These are phyloP conservation scores for Debaryomyces maramus DNA, from an alignment of 805 yeast genomes.

Conservation along the genomic window DNA sequence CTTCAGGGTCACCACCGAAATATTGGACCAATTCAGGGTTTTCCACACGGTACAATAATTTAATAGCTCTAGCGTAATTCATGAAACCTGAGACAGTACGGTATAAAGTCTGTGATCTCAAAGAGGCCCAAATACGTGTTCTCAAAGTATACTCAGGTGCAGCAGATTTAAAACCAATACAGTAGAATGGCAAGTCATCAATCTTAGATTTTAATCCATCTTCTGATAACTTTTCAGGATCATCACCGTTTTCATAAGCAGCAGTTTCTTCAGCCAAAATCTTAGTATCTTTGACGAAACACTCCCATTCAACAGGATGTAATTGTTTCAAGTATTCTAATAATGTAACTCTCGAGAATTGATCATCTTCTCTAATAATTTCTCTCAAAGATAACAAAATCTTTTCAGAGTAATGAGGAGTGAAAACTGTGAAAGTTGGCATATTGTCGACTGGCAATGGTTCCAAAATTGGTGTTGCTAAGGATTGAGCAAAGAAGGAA, in stretches of 20 bases:
- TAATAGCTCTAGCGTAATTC: conserved; percentile 49
- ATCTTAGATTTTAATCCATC: conserved; percentile 37
- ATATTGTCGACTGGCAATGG: conserved; percentile 98
- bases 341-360: conserved; percentile 54
- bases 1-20: conserved; percentile 98
- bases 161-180: conserved; percentile 49
- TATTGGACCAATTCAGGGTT: conserved; percentile 64
- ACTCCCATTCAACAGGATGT: conserved; percentile 57
- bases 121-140: conserved; percentile 50
- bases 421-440: conserved; percentile 95
- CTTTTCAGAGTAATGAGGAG: conserved; percentile 87
- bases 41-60: conserved; percentile 46
- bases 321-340: conserved; percentile 57
- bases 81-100: conserved; percentile 49
- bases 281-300: conserved; percentile 58
- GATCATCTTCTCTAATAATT: conserved; percentile 72
- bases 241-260: conserved; percentile 55
- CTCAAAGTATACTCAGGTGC: conserved; percentile 48
- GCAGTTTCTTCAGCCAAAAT: conserved; percentile 51
- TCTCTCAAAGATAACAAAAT: conserved; percentile 75
- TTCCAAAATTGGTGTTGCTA: conserved; percentile 98
- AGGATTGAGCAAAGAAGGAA: conserved; percentile 97
- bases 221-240: conserved; percentile 31
- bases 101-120: conserved; percentile 47
- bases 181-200: conserved; percentile 46